Evolutionary conservation across 495 filamentous ascomycete genomes (phyloP).

Genomic region (Hypomontagnella monticulosa): DNA sequence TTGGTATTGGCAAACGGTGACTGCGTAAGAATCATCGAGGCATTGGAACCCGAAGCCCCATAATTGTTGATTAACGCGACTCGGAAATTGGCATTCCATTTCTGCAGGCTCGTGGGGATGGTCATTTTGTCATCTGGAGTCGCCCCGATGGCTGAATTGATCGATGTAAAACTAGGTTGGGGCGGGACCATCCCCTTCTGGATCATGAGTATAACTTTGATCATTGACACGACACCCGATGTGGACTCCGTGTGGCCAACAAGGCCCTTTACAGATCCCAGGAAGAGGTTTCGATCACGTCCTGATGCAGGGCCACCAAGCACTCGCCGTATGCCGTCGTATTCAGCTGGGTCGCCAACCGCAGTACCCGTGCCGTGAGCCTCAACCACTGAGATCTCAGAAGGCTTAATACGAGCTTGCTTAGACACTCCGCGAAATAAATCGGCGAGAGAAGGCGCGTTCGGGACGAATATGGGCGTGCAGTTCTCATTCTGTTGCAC

Average conservation of each 20-base stretch:
- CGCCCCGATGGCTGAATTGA: conserved; percentile 53
- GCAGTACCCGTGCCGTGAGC: conserved; percentile 58
- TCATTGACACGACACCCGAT: conserved; percentile 54
- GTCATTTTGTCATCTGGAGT: conserved; percentile 49
- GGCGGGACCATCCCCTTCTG: conserved; percentile 53
- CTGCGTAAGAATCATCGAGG: conserved; percentile 53
- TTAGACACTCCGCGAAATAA: conserved; percentile 42
- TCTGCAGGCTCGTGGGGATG: conserved; percentile 44
- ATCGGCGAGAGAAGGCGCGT: conserved; percentile 40
- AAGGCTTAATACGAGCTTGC: conserved; percentile 32
- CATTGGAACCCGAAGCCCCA: conserved; percentile 61
- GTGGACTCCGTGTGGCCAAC: conserved; percentile 62
- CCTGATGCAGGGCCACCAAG: conserved; percentile 48
- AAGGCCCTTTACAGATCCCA: conserved; percentile 59
- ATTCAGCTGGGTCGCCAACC: conserved; percentile 53
- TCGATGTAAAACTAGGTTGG: conserved; percentile 51
- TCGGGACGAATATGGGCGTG: conserved; percentile 52
- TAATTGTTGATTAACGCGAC: conserved; percentile 63
- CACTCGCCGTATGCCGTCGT: conserved; percentile 42
- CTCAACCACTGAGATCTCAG: conserved; percentile 43
- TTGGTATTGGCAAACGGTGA: conserved; percentile 48
- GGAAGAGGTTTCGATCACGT: conserved; percentile 46
- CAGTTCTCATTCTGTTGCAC: conserved; percentile 57
- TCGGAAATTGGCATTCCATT: conserved; percentile 49
- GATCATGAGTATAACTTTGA: conserved; percentile 63